Conservation (phyloP, 2,329 filamentous ascomycete species). For the Trichoderma sp. region DNA sequence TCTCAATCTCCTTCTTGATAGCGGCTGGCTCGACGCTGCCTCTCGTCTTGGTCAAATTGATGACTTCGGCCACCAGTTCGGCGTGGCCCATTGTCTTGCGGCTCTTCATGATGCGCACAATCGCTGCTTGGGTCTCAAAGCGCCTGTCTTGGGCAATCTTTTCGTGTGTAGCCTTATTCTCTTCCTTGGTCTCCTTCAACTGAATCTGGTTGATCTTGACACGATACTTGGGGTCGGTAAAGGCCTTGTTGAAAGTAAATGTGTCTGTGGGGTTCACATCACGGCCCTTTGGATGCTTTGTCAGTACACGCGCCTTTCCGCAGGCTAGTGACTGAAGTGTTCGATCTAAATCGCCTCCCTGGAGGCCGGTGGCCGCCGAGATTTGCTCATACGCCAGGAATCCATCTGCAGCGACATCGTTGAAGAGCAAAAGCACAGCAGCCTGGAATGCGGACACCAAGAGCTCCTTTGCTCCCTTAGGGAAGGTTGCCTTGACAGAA, state of each 20-base stretch:
- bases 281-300: constrained; percentile 80
- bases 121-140: constrained; percentile 95
- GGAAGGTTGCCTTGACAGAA: constrained; percentile 78
- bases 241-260: constrained; percentile 78
- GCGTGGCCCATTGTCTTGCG: constrained; percentile 82
- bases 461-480: constrained; percentile 80
- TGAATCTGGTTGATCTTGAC: constrained; percentile 99
- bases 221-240: constrained; percentile 79
- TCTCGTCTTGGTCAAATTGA: constrained; percentile 82
- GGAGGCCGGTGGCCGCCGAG: constrained; percentile 70
- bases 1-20: constrained; percentile 97
- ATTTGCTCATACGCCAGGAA: constrained; percentile 77
- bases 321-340: constrained; percentile 95
- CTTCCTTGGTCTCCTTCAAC: constrained; percentile 90
- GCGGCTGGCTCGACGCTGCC: constrained; percentile 82
- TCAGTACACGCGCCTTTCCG: constrained; percentile 80
- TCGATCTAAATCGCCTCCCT: constrained; percentile 76
- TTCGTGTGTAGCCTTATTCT: constrained; percentile 93
- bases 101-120: constrained; percentile 96
- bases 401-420: constrained; percentile 61
- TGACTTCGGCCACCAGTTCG: constrained; percentile 89
- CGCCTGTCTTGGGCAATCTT: constrained; percentile 85
- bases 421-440: constrained; percentile 87
- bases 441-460: constrained; percentile 92
- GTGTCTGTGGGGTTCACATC: constrained; percentile 79